phyloP scores from a whole-genome alignment of 345 rosid genomes.

The Noccaea bulbosa region DNA sequence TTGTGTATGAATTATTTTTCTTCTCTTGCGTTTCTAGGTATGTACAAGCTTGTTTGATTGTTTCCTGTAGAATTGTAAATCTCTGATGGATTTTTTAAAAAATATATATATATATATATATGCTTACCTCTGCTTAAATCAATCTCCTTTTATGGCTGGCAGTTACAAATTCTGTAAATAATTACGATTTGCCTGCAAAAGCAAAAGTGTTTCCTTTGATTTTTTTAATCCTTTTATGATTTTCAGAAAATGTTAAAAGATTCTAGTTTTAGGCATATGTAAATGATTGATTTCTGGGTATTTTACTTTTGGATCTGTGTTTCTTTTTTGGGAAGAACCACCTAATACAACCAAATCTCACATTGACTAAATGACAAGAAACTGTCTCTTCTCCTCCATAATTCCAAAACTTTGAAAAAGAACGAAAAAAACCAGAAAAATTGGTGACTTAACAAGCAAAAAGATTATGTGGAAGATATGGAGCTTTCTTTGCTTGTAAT shows the following conservation, averaged over 20 bases:
- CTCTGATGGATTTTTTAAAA: no score
- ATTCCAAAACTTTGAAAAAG: slow-evolving; percentile 16
- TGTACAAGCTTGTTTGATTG: neutral
- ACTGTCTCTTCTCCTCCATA: slow-evolving; percentile 35
- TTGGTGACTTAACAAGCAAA: slow-evolving; percentile 36
- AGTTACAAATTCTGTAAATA: slow-evolving; percentile 1
- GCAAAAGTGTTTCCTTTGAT: slow-evolving; percentile 32
- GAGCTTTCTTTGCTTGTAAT: slow-evolving; percentile 41
- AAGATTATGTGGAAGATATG: slow-evolving; percentile 40
- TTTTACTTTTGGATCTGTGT: slow-evolving; percentile 34
- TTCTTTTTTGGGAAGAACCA: slow-evolving; percentile 39
- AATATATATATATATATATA: no score
- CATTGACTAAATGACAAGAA: slow-evolving; percentile 39
- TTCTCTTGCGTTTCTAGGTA: slow-evolving; percentile 3
- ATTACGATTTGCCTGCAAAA: slow-evolving; percentile 19
- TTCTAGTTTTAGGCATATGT: slow-evolving; percentile 35
- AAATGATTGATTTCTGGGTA: slow-evolving; percentile 22
- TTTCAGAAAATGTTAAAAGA: slow-evolving; percentile 24
- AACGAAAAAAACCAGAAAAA: neutral
- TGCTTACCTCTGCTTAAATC: slow-evolving; percentile 20
- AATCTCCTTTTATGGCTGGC: slow-evolving; percentile 10
- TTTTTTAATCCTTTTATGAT: neutral
- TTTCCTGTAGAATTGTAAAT: slow-evolving; percentile 28
- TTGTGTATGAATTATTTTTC: no score
- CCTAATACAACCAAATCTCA: slow-evolving; percentile 37